A percentile compares a stretch with the other conserved stretches of the same genome.
phyloP scores from a whole-genome alignment of 139 green algal species.

The Zygnema circumcarinatum region DNA sequence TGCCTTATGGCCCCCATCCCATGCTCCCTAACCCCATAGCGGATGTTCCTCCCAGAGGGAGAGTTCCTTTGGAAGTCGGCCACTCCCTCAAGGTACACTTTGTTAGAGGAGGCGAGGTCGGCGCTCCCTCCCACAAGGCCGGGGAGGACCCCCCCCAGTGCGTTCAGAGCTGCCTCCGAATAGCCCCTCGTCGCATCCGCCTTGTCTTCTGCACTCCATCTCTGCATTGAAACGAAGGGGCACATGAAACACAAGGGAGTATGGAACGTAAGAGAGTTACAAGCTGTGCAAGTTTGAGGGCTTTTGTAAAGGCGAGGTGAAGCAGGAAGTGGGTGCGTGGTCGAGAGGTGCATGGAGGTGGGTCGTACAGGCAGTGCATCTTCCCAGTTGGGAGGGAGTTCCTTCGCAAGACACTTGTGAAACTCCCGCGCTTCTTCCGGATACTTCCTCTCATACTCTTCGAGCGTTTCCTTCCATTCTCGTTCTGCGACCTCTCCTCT shows the following conservation, averaged over 20 bases:
- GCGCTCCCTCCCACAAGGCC: slow-evolving; percentile 92
- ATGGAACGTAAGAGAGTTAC: background rate
- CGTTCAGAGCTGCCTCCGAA: slow-evolving; percentile 91
- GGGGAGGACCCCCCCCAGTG: slow-evolving; percentile 83
- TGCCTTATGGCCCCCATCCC: slow-evolving; percentile 92
- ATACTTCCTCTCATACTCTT: slow-evolving; percentile 75
- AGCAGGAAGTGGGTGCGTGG: background rate
- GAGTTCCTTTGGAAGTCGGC: slow-evolving; percentile 94
- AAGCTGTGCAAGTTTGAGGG: background rate
- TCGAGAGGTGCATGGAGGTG: too few relatives aligned
- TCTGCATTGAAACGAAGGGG: slow-evolving; percentile 24
- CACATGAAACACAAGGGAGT: too few relatives aligned
- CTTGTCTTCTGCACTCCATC: slow-evolving; percentile 91
- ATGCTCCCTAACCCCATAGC: slow-evolving; percentile 97
- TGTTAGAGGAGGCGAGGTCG: slow-evolving; percentile 96
- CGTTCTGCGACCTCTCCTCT: slow-evolving; percentile 62
- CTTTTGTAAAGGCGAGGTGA: background rate
- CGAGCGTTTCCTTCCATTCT: slow-evolving; percentile 76
- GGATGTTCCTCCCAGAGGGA: slow-evolving; percentile 90
- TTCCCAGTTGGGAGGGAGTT: slow-evolving; percentile 85
- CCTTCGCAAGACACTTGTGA: slow-evolving; percentile 72
- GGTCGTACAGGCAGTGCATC: slow-evolving; percentile 81
- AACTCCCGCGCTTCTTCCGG: slow-evolving; percentile 82
- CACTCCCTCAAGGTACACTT: slow-evolving; percentile 96
- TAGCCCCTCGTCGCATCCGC: slow-evolving; percentile 91